phyloP scores from a whole-genome alignment of 2,329 filamentous ascomycete species.

The Verticillium dahliae region DNA sequence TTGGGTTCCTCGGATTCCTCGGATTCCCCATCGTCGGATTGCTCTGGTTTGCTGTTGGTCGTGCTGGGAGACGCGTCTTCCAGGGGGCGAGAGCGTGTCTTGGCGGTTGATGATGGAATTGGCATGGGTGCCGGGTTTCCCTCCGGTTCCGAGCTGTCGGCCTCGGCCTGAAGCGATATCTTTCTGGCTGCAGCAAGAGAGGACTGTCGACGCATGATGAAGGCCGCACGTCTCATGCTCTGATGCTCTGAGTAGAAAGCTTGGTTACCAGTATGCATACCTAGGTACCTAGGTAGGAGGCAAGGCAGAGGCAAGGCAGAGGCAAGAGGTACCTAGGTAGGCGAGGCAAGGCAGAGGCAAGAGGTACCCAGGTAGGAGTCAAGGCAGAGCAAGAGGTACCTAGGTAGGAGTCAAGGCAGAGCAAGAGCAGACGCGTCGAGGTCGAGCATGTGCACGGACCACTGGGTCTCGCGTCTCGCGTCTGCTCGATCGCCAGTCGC shows the following conservation, averaged over 20 bases:
- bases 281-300: too few species aligned
- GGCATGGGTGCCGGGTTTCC: not conserved
- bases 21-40: not conserved
- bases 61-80: slow-evolving; percentile 8
- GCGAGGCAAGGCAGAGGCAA: too few species aligned
- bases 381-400: too few species aligned
- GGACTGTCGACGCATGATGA: not conserved
- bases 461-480: not conserved
- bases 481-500: not conserved
- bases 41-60: slow-evolving; percentile 1
- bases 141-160: slow-evolving; percentile 3
- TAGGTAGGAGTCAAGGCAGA: too few species aligned
- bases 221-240: not conserved
- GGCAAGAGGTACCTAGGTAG: too few species aligned
- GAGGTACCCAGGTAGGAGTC: too few species aligned
- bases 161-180: slow-evolving; percentile 5
- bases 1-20: slow-evolving; percentile 1
- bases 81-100: not conserved
- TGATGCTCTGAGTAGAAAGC: too few species aligned
- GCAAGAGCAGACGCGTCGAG: not conserved
- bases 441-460: not conserved
- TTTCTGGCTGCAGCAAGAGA: slow-evolving; percentile 9
- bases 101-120: not conserved
- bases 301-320: too few species aligned
- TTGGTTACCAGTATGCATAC: too few species aligned